Evolutionary conservation across 2,329 filamentous ascomycete species (phyloP).

Genomic region (Nemania abortiva): DNA sequence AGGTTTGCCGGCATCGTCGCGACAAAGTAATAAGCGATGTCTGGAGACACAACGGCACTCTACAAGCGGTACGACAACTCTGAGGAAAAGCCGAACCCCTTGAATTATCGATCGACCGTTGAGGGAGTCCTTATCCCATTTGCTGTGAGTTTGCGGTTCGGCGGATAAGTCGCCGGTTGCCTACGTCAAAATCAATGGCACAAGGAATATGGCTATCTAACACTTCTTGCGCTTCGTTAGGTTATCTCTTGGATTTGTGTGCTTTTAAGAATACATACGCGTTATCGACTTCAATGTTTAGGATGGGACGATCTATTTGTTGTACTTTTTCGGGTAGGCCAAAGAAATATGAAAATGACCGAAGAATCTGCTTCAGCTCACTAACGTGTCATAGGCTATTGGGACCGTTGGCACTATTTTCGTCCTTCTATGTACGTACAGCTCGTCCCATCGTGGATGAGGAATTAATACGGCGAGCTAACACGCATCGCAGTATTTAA

Average conservation of each 20-base stretch:
- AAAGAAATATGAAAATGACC: too few relatives aligned
- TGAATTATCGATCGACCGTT: conserved; percentile 41
- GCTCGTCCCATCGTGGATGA: not conserved
- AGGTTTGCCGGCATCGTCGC: conserved; percentile 26
- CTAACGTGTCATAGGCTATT: conserved; percentile 39
- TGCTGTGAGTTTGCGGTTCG: conserved; percentile 39
- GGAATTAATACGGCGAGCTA: conserved; percentile 21
- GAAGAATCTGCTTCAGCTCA: not conserved
- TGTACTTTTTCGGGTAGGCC: conserved; percentile 49
- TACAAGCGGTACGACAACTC: conserved; percentile 45
- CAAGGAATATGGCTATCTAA: not conserved
- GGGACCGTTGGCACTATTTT: conserved; percentile 45
- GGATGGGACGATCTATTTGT: conserved; percentile 56
- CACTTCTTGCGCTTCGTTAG: conserved; percentile 28
- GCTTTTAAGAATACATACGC: conserved; percentile 47
- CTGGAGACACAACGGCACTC: conserved; percentile 25
- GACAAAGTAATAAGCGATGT: conserved; percentile 35
- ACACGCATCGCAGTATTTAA: conserved; percentile 36
- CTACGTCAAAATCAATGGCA: not conserved
- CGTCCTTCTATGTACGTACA: conserved; percentile 37
- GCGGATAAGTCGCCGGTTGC: not conserved
- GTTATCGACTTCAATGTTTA: conserved; percentile 47
- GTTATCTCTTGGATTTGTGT: conserved; percentile 49
- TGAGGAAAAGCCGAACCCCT: conserved; percentile 40
- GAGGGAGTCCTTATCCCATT: conserved; percentile 45